Base-by-base conservation (phyloP, 2,329 filamentous ascomycete species). In the Chaetoscypha palmicola region DNA sequence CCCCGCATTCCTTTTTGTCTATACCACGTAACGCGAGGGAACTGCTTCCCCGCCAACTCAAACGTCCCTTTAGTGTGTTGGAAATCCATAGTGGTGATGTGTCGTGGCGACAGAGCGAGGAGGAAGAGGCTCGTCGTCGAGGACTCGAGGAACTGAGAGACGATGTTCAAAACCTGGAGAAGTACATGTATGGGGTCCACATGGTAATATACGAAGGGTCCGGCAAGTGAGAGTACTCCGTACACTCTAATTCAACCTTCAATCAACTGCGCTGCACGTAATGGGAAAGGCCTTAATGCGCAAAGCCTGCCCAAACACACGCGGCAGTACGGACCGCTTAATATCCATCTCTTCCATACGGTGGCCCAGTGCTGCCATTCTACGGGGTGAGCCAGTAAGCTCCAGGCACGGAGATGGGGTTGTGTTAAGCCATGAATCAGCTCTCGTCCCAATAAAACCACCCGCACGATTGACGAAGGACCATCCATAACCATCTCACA, bases 1-100 rank as follows among this genome's bases (percentile, higher is more conserved):
- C 45, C 41, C 38, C 45, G 38, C 52, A 77, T 64, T 36, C 72
- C 72, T 16, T 72, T 69, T 19, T 76, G 71, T 51, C 64, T 69
- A 39, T 54, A 69, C 73, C 73, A 76, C 51, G 67, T 56, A 34
- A 77, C 44, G 17, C 47, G 40, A n/a, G 49, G 49, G 26, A 52
- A 52, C 24, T 47, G 33, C 30, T 48, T 37, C 31, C 49, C 49
- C 33, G 49, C 49, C 38, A 52, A 31, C 42, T 47, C 47, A 32
- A 52, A 52, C 31, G 48, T 51, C 33, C 30, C 23, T 43, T 50
- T 47, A 20, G 45, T 50, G 23, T 28, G 45, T 41, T 52, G 48
- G 43, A 50, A 52, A 37, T 50, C 48, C 50, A 52, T 52, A 17
- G 16, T 45, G 38, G 38, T 21, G 23, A 16, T 14, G 32, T 37